Evolutionary conservation across 2,329 filamentous ascomycete species (phyloP).

Genomic region (Ceratocystis huliohia): DNA sequence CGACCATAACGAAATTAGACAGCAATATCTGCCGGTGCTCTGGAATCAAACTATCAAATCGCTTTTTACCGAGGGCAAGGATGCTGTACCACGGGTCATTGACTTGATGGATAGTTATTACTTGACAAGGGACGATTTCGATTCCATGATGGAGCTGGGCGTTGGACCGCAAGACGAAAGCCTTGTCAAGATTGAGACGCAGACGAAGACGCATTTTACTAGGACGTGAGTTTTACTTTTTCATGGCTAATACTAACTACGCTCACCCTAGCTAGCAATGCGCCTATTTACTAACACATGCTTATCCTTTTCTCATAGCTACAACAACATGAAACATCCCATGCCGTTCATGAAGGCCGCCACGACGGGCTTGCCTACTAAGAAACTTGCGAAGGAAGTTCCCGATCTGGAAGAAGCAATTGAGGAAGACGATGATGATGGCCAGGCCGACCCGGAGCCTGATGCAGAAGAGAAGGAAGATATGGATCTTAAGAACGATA

Average conservation of each 20-base stretch:
- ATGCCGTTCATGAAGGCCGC: constrained; percentile 93
- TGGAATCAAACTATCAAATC: constrained; percentile 70
- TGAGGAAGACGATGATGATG: constrained; percentile 77
- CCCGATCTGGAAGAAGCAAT: constrained; percentile 95
- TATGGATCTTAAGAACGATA: constrained; percentile 81
- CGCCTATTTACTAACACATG: constrained; percentile 18
- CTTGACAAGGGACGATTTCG: constrained; percentile 87
- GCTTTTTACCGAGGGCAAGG: constrained; percentile 67
- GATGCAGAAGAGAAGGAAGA: constrained; percentile 61
- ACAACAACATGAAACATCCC: constrained; percentile 77
- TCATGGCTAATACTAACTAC: neutral
- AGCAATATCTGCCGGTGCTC: constrained; percentile 81
- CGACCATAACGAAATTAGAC: constrained; percentile 83
- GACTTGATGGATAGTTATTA: constrained; percentile 96
- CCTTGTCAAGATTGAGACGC: constrained; percentile 62
- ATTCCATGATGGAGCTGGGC: constrained; percentile 81
- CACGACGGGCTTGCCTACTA: constrained; percentile 50
- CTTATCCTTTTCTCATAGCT: constrained; percentile 37
- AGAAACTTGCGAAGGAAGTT: constrained; percentile 58
- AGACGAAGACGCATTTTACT: constrained; percentile 83
- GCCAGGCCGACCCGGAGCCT: constrained; percentile 43
- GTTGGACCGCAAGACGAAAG: constrained; percentile 73
- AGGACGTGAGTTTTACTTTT: constrained; percentile 50
- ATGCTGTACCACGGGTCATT: constrained; percentile 70
- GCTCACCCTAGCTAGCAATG: neutral